Conservation (phyloP, 2,329 filamentous ascomycete species). For the Exserohilum rostratum region DNA sequence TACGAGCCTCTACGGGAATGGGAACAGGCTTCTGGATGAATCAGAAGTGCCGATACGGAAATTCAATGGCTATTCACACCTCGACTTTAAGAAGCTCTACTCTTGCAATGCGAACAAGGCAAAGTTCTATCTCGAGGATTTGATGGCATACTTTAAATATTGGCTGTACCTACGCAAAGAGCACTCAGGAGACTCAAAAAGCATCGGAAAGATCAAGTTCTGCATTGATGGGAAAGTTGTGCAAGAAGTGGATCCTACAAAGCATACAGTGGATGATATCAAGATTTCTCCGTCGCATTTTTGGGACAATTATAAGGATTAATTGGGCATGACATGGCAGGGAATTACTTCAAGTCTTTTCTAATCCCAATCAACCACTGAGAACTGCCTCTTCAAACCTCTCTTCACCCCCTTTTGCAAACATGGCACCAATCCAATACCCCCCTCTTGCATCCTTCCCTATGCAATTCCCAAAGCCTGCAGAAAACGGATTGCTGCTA, state of each 20-base stretch:
- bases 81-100: constrained; percentile 18
- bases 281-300: no score
- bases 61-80: constrained; percentile 15
- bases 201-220: neutral
- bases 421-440: constrained; percentile 21
- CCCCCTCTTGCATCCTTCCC: constrained; percentile 28
- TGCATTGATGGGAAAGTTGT: neutral
- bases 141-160: neutral
- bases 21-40: constrained; percentile 8
- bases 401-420: constrained; percentile 1
- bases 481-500: constrained; percentile 7
- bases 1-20: constrained; percentile 3
- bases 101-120: neutral
- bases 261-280: neutral
- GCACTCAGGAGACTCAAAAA: neutral
- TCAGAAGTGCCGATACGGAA: constrained; percentile 17
- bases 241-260: neutral
- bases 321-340: no score
- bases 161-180: neutral
- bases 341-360: neutral
- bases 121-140: neutral
- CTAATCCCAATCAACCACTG: neutral
- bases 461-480: constrained; percentile 14
- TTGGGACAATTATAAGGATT: no score
- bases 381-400: constrained; percentile 6